Evolutionary conservation across 2,329 filamentous ascomycete genomes (phyloP).

Genomic region (Juglanconis sp.): DNA sequence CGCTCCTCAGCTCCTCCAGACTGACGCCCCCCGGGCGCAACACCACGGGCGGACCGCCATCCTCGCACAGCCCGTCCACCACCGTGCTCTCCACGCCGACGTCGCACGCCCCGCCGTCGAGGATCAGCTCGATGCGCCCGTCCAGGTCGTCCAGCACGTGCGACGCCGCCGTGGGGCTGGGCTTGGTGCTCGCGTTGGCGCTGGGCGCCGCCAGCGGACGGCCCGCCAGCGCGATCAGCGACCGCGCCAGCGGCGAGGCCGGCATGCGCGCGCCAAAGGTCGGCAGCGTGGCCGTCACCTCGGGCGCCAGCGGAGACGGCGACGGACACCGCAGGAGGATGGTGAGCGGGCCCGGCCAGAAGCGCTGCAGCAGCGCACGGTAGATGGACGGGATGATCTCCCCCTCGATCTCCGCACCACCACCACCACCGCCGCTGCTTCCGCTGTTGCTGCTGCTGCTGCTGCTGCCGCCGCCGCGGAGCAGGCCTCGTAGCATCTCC

Average conservation of each 20-base stretch:
- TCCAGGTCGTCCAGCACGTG: conserved; percentile 85
- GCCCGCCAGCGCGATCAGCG: conserved; percentile 76
- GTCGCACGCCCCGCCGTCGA: conserved; percentile 82
- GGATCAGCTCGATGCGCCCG: conserved; percentile 78
- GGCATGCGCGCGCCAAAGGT: conserved; percentile 94
- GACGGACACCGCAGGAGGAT: conserved; percentile 77
- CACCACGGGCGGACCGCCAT: conserved; percentile 66
- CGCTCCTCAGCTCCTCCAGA: conserved; percentile 71
- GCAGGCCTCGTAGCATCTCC: conserved; percentile 65
- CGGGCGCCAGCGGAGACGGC: conserved; percentile 72
- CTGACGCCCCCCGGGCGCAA: conserved; percentile 84
- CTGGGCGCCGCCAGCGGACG: conserved; percentile 86
- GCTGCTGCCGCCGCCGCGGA: conserved; percentile 33
- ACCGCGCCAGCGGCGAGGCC: conserved; percentile 75
- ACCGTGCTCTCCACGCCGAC: conserved; percentile 97
- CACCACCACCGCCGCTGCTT: neutral
- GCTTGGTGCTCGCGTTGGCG: conserved; percentile 90
- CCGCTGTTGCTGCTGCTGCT: conserved; percentile 17
- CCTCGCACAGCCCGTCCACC: conserved; percentile 76
- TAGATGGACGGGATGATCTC: conserved; percentile 71
- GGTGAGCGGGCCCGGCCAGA: conserved; percentile 94
- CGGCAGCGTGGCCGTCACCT: conserved; percentile 80
- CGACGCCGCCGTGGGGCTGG: conserved; percentile 84
- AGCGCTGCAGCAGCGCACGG: conserved; percentile 69
- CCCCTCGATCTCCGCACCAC: conserved; percentile 27